Evolutionary conservation across 2,329 filamentous ascomycete genomes (phyloP), one percentile per base, ranked within the genome.

Genomic region (Acrocalymma vagum): DNA sequence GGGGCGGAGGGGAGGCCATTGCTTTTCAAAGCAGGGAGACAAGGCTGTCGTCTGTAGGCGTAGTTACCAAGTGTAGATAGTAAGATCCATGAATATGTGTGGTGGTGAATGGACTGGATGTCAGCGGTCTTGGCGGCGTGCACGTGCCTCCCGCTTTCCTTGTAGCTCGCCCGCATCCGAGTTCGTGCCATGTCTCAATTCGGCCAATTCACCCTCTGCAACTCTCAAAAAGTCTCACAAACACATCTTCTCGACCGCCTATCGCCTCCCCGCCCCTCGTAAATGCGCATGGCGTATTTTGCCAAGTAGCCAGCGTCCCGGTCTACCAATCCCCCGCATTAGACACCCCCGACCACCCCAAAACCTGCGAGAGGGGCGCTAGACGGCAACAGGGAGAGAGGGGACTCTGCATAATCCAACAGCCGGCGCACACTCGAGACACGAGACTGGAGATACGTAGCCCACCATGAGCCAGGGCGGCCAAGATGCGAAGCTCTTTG

Each of bases 401-500:
- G 53, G 52, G 51, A 54, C 32, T 52, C 41, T 48, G 41, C 42
- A 53, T 43, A 41, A 55, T 54, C 48, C 42, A 34, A 55, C 60
- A 35, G 58, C 58, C 55, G 54, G 55, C 58, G 55, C 60, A 66
- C 46, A 30, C 23, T n/a, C 23, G 23, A 25, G n/a, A 9, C 9
- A 8, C 23, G 9, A 25, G 40, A 51, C 41, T 53, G 48, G 48
- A 53, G 48, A 58, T 47, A 55, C 51, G 45, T 48, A 61, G 58
- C 55, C 60, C 64, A 75, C 57, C 58, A 86, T 85, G 82, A 83
- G 78, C 71, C 77, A 81, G 51, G 73, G 84, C 72, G 90, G 89
- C 76, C 91, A 94, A 75, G 94, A 97, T 84, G 95, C 94, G 77
- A 97, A 96, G 84, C 86, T 99, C 77, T 99, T 99, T 79, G 93